A percentile compares a stretch with the other conserved stretches of the same genome.
Evolutionary conservation across 306 rosid genomes (phyloP).

Genomic region (Vigna unguiculata): DNA sequence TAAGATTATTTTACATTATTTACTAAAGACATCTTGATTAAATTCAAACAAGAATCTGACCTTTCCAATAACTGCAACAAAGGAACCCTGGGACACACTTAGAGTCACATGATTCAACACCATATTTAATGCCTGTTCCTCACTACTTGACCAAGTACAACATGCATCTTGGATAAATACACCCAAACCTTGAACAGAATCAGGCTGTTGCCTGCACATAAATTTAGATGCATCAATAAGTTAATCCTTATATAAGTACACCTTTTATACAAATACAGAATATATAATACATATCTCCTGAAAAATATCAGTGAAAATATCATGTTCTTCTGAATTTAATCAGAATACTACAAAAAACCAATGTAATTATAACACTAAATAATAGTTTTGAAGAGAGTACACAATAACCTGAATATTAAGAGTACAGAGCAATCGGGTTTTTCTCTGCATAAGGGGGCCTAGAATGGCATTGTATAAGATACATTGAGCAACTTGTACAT

Average conservation of each 20-base stretch:
- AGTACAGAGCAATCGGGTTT: constrained; percentile 81
- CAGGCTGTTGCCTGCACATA: constrained; percentile 69
- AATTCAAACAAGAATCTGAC: constrained; percentile 53
- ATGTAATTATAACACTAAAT: constrained; percentile 20
- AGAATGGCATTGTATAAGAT: constrained; percentile 76
- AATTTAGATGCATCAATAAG: constrained; percentile 36
- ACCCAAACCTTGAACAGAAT: constrained; percentile 57
- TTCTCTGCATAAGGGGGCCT: constrained; percentile 74
- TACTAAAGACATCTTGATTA: constrained; percentile 6
- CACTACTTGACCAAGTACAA: constrained; percentile 85
- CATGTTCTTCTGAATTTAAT: neutral
- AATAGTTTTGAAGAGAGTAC: constrained; percentile 20
- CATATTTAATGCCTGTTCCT: constrained; percentile 60
- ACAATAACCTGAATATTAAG: constrained; percentile 80
- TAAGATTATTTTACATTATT: constrained; percentile 32
- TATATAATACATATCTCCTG: constrained; percentile 2
- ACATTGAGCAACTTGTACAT: constrained; percentile 88
- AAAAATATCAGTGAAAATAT: constrained; percentile 15
- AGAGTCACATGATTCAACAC: constrained; percentile 70
- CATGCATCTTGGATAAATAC: constrained; percentile 66
- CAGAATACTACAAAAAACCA: constrained; percentile 28
- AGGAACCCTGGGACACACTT: constrained; percentile 72
- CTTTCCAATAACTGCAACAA: constrained; percentile 89
- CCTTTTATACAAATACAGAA: constrained; percentile 30
- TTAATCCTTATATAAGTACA: constrained; percentile 24